phyloP scores from a whole-genome alignment of 2,329 filamentous ascomycete species.

The Aspergillus novofumigatus region DNA sequence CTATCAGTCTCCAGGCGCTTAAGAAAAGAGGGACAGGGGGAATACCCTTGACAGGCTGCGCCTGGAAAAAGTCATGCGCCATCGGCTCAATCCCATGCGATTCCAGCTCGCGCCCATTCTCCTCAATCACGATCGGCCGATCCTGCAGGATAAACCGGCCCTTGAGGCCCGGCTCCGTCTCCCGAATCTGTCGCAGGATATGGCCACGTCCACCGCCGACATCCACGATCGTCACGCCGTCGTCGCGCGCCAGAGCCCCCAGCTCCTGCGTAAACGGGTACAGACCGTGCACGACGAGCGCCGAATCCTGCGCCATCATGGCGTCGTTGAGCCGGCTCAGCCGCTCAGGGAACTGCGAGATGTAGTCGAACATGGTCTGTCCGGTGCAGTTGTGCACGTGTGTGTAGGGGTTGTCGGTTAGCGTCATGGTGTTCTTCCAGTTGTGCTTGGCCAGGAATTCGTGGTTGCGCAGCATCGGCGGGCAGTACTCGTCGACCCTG shows the following conservation, averaged over 20 bases:
- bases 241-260: conserved; percentile 3
- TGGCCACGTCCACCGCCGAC: conserved; percentile 19
- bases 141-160: conserved; percentile 23
- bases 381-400: conserved; percentile 13
- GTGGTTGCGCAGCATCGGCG: conserved; percentile 9
- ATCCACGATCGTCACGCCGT: conserved; percentile 18
- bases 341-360: conserved; percentile 10
- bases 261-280: conserved; percentile 17
- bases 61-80: conserved; percentile 19
- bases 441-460: conserved; percentile 14
- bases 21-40: not conserved
- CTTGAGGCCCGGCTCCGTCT: conserved; percentile 6
- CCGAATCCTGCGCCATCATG: conserved; percentile 15
- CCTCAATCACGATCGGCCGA: conserved; percentile 9
- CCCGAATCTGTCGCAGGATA: conserved; percentile 11
- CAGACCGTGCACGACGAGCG: conserved; percentile 16
- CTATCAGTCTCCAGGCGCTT: not conserved
- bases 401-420: conserved; percentile 16
- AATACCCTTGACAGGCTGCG: conserved; percentile 20
- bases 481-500: conserved; percentile 12
- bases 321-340: conserved; percentile 12
- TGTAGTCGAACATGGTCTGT: conserved; percentile 15
- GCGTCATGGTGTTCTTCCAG: conserved; percentile 12
- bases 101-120: conserved; percentile 8
- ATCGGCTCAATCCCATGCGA: conserved; percentile 13